Conservation (phyloP, 2,329 filamentous ascomycete species). For the Fusarium sp. region DNA sequence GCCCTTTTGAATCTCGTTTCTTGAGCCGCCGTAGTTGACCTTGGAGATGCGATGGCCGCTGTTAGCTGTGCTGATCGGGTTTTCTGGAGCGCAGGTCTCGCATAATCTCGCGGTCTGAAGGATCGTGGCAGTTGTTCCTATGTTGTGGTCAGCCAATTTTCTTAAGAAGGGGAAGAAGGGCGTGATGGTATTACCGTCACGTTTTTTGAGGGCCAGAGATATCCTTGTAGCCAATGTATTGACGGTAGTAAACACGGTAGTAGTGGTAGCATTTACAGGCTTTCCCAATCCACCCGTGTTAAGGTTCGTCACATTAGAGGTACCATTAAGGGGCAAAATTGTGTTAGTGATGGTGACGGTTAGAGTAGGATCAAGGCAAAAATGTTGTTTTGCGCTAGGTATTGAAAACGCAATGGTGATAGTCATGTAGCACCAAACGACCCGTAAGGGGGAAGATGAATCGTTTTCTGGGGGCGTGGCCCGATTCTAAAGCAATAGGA, state of each 20-base stretch:
- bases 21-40: slow-evolving; percentile 3
- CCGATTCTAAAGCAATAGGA: too few relatives aligned
- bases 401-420: neutral
- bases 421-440: neutral
- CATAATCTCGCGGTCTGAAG: neutral
- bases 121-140: neutral
- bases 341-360: neutral
- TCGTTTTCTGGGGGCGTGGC: too few relatives aligned
- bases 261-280: neutral
- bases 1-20: neutral
- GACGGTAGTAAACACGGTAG: neutral
- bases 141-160: neutral
- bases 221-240: neutral
- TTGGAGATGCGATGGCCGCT: slow-evolving; percentile 3
- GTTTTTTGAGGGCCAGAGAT: neutral
- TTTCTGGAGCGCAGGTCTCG: neutral
- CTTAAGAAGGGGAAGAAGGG: neutral
- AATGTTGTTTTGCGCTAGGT: neutral
- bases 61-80: neutral
- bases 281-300: too few relatives aligned
- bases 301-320: neutral
- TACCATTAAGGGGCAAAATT: neutral
- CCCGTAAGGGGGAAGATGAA: too few relatives aligned
- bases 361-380: neutral
- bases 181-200: neutral